phyloP scores from a whole-genome alignment of 2,329 filamentous ascomycete species.

The Penicillium sp. region DNA sequence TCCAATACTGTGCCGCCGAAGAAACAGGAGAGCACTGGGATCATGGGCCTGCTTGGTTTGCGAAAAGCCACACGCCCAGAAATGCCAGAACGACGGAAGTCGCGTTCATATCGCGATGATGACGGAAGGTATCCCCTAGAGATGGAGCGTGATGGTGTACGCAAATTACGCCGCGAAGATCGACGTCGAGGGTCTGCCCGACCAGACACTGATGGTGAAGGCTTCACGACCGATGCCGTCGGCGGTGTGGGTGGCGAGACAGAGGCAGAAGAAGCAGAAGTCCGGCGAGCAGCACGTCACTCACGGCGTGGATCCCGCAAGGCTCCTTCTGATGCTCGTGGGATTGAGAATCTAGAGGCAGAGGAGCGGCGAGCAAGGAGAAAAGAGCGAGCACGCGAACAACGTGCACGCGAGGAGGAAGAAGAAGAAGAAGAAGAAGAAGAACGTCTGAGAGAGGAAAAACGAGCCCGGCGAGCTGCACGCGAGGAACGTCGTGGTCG shows the following conservation, averaged over 20 bases:
- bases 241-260: slow-evolving; percentile 36
- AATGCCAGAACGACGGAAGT: slow-evolving; percentile 38
- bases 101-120: slow-evolving; percentile 40
- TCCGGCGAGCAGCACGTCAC: slow-evolving; percentile 62
- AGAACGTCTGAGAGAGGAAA: slow-evolving; percentile 23
- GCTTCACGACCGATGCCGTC: slow-evolving; percentile 43
- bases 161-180: slow-evolving; percentile 37
- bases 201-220: slow-evolving; percentile 53
- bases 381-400: slow-evolving; percentile 36
- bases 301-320: slow-evolving; percentile 49
- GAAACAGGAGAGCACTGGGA: slow-evolving; percentile 55
- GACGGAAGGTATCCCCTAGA: slow-evolving; percentile 35
- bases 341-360: slow-evolving; percentile 39
- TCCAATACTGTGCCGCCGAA: slow-evolving; percentile 61
- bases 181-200: slow-evolving; percentile 41
- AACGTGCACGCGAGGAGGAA: slow-evolving; percentile 41
- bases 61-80: slow-evolving; percentile 35
- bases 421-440: slow-evolving; percentile 38
- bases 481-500: slow-evolving; percentile 28
- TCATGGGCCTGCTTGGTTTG: slow-evolving; percentile 64
- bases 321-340: slow-evolving; percentile 37
- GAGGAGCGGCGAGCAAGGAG: slow-evolving; percentile 35
- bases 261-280: slow-evolving; percentile 57
- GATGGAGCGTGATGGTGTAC: slow-evolving; percentile 37
- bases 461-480: slow-evolving; percentile 59